Evolutionary conservation across 225 moss, liverwort and hornwort species (phyloP), one percentile per base, ranked within the genome.

Genomic region (Lunularia cruciata): DNA sequence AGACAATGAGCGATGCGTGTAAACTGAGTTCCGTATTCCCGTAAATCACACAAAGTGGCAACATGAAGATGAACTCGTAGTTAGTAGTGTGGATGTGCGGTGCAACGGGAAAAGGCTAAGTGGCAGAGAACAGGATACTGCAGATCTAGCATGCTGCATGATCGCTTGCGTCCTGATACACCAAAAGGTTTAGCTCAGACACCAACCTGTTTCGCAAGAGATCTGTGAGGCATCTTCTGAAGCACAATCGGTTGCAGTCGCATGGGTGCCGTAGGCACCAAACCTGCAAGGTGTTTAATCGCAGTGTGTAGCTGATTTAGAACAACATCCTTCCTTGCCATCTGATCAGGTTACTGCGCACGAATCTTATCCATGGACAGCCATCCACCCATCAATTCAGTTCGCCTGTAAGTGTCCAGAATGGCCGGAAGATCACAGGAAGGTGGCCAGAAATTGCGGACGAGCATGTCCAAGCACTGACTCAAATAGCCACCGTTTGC

Each of bases 401-500:
- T 84, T 64, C 80, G 79, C 42, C 85, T 89, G 51, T 85, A 85
- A 5, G 90, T 86, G 57, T 98, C 96, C 9, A 90, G 72, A 71
- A 88, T 93, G 0, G 86, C 74, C 25, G 93, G 91, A 8, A 98
- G 80, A 23, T 87, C 90, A 43, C 93, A 98, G 8, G 93, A 93
- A 13, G 98, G 98, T 28, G 98, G 98, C 72, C 93, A 77, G 67
- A 98, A 98, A 39, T 98, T 98, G 27, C 98, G 89, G 57, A 98
- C 98, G 61, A 98, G 63, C 91, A 98, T 89, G 47, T 91, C 98
- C 83, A 98, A 56, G 58, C 98, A 98, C 62, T 88, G 89, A 4
- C 81, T 79, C 8, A 93, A 90, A 43, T 80, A 93, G 61, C 82
- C 86, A 2, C 91, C 93, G 30, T 91, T 93, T 2, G 91, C 89